Evolutionary conservation across 73 alveolate species (phyloP).

Genomic region (Stentor coeruleus): DNA sequence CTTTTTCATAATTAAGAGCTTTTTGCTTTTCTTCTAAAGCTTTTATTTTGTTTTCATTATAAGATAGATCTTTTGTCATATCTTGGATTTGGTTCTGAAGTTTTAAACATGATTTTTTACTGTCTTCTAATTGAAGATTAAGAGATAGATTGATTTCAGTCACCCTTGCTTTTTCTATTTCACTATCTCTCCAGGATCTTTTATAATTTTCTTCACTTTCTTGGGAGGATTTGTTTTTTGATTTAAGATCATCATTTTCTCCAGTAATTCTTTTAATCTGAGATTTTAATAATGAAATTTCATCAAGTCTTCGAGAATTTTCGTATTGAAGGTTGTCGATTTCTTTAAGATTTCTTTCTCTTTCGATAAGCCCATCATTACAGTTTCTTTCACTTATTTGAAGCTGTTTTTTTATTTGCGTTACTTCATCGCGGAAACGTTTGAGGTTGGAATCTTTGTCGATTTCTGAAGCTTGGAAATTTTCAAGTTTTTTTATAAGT

Average conservation of each 20-base stretch:
- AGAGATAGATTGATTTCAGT: not conserved
- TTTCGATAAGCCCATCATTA: not conserved
- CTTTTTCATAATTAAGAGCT: not conserved
- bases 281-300: too few relatives aligned
- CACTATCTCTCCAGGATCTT: not conserved
- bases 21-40: not conserved
- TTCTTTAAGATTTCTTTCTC: not conserved
- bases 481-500: conserved; percentile 32
- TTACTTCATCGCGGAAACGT: not conserved
- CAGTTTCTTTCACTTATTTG: not conserved
- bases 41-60: not conserved
- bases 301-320: not conserved
- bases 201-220: not conserved
- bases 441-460: not conserved
- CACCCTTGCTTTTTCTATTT: not conserved
- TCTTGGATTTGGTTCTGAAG: not conserved
- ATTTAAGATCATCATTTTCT: not conserved
- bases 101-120: too few relatives aligned
- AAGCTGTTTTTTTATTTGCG: not conserved
- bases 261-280: not conserved
- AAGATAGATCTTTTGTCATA: not conserved
- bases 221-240: not conserved
- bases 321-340: not conserved
- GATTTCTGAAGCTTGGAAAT: not conserved
- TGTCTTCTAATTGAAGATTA: not conserved